Evolutionary conservation across 768 basidiomycete genomes (phyloP).

Genomic region (Pleurotus tuoliensis): DNA sequence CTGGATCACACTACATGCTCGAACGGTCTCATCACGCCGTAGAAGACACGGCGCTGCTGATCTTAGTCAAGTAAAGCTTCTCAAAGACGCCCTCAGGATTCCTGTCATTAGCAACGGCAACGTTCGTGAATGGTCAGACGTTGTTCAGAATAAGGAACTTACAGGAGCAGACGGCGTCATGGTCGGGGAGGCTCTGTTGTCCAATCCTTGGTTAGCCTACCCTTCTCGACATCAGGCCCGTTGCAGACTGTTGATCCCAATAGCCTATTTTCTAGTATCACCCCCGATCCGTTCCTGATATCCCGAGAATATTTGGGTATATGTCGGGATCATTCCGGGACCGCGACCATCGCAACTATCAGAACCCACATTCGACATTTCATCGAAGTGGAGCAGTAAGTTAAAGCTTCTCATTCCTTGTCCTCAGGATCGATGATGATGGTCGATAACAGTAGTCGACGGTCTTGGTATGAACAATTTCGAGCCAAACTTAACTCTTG

Average conservation of each 20-base stretch:
- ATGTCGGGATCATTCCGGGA: conserved; percentile 49
- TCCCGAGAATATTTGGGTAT: conserved; percentile 67
- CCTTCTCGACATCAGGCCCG: conserved; percentile 5
- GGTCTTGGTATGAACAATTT: conserved; percentile 57
- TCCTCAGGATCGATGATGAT: no score
- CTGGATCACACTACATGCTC: conserved; percentile 72
- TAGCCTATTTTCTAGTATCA: conserved; percentile 53
- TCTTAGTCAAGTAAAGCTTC: conserved; percentile 50
- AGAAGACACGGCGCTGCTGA: conserved; percentile 72
- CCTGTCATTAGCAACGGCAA: conserved; percentile 80
- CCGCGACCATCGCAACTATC: conserved; percentile 44
- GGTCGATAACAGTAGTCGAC: conserved; percentile 33
- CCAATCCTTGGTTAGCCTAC: conserved; percentile 62
- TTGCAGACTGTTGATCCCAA: conserved; percentile 1
- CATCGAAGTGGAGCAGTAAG: conserved; percentile 65
- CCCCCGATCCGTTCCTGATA: conserved; percentile 63
- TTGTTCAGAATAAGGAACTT: conserved; percentile 45
- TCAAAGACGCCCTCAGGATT: conserved; percentile 47
- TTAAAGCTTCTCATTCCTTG: conserved; percentile 8
- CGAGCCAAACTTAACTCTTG: conserved; percentile 40
- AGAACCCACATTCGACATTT: conserved; percentile 68
- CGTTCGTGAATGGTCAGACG: conserved; percentile 56
- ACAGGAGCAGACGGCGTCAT: conserved; percentile 74
- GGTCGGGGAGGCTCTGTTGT: conserved; percentile 76
- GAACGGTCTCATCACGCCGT: conserved; percentile 66